These are phyloP conservation scores for Medicago arabica DNA, from an alignment of 306 rosid genomes.

Conservation along the genomic window DNA sequence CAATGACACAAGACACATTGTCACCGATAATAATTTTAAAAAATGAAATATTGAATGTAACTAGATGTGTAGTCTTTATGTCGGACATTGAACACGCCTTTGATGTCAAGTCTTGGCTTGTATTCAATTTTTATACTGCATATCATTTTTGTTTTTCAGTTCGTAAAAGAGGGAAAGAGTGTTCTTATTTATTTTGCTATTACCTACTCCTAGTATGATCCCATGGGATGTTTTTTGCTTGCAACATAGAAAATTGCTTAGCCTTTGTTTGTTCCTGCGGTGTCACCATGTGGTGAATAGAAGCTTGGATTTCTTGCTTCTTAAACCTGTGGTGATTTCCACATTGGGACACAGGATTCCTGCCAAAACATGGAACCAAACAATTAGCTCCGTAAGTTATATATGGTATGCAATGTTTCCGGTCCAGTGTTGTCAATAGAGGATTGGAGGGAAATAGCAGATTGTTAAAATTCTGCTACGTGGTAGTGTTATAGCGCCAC, in stretches of 20 bases:
- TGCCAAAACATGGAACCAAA: no score
- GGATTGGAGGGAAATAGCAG: no score
- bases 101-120: background rate
- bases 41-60: no score
- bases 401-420: background rate
- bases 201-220: slow-evolving; percentile 6
- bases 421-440: background rate
- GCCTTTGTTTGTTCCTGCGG: background rate
- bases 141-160: slow-evolving; percentile 7
- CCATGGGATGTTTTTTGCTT: slow-evolving; percentile 2
- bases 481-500: no score
- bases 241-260: slow-evolving; percentile 2
- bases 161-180: background rate
- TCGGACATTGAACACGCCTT: background rate
- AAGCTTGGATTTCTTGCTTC: background rate
- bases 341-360: no score
- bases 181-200: slow-evolving; percentile 12
- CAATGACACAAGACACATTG: background rate
- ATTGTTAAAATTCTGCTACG: no score
- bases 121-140: background rate
- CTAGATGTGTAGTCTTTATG: no score
- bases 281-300: background rate
- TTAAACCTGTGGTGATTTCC: no score
- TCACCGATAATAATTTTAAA: background rate
- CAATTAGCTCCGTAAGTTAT: slow-evolving; percentile 2